Conservation (phyloP, 768 basidiomycete species). For the Russula emetica region DNA sequence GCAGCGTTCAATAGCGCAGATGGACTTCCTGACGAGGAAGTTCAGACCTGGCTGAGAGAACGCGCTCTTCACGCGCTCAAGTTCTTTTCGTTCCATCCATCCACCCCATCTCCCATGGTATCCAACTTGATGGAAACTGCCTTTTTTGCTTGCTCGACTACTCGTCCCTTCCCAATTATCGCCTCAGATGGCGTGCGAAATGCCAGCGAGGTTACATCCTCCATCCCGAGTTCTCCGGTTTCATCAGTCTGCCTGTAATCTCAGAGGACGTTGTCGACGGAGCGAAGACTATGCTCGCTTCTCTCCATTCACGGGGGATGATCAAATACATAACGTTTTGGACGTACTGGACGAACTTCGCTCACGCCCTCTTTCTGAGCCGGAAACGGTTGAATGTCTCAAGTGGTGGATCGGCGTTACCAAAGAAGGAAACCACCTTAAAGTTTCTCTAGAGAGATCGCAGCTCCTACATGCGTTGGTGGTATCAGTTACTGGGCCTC, state of each 20-base stretch:
- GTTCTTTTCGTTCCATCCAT: conserved; percentile 86
- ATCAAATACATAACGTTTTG: conserved; percentile 71
- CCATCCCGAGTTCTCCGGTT: conserved; percentile 62
- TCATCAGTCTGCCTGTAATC: conserved; percentile 75
- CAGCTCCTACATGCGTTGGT: conserved; percentile 72
- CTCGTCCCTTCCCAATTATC: conserved; percentile 59
- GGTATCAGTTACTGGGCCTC: conserved; percentile 42
- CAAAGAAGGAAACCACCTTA: too few species aligned
- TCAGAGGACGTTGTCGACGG: conserved; percentile 54
- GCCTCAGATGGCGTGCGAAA: conserved; percentile 69
- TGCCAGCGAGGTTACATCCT: conserved; percentile 63
- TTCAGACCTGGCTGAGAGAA: conserved; percentile 48
- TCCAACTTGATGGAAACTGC: conserved; percentile 64
- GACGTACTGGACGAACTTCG: conserved; percentile 82
- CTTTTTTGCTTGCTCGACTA: conserved; percentile 66
- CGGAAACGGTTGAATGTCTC: conserved; percentile 55
- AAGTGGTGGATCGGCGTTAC: too few species aligned
- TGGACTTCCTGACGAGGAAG: conserved; percentile 37
- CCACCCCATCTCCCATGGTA: conserved; percentile 82
- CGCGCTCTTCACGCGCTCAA: conserved; percentile 74
- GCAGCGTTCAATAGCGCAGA: conserved; percentile 32
- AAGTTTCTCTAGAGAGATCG: conserved; percentile 39
- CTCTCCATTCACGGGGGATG: conserved; percentile 57
- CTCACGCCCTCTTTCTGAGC: conserved; percentile 59
- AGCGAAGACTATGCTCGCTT: conserved; percentile 55